Base-by-base conservation (phyloP, 306 rosid genomes). In the Erythrophleum fordii region DNA sequence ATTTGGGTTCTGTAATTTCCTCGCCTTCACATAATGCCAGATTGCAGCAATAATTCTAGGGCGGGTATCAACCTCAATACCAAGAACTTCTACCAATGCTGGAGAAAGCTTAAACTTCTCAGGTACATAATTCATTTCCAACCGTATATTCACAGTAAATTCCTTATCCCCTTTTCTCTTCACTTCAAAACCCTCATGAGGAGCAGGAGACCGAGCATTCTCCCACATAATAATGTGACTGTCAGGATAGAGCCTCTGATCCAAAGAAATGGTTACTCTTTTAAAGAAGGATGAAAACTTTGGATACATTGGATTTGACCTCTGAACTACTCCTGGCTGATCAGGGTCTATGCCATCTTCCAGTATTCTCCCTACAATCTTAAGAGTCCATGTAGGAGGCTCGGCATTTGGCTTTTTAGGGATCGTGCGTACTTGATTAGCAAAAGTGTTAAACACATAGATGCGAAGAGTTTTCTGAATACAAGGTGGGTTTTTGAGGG, bases 1-100 rank as follows among this genome's bases (percentile, higher is more conserved):
- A 29, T 83, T 85, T 26, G 92, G 94, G 88, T 85, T 91, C 85
- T 96, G 99, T 87, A 96, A 85, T 75, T 93, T 96, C 84, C 99
- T 87, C 75, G 99, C 99, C 91, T 96, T 96, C 78, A 96, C 99
- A 87, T 96, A 96, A 86, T 96, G 98, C 99, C 99, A 96, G 75
- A 96, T 92, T 1, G 99, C 97, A 77, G 97, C 94, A 77, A 96
- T 89, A 73, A 96, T 91, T 85, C 99, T 89, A 0, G 99, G 98
- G 48, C 98, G 98, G 75, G 99, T 90, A 81, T 96, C 99, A 82
- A 96, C 98, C 86, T 96, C 99, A 84, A 96, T 91, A 83, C 98
- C 99, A 82, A 96, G 98, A 89, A 96, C 98, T 78, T 96, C 99
- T 83, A 90, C 89, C 86, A 96, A 87, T 5, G 92, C 90, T 12